Evolutionary conservation across 73 alveolate species (phyloP), one percentile per base, ranked within the genome.

Genomic region (Paramecium tetraurelia): DNA sequence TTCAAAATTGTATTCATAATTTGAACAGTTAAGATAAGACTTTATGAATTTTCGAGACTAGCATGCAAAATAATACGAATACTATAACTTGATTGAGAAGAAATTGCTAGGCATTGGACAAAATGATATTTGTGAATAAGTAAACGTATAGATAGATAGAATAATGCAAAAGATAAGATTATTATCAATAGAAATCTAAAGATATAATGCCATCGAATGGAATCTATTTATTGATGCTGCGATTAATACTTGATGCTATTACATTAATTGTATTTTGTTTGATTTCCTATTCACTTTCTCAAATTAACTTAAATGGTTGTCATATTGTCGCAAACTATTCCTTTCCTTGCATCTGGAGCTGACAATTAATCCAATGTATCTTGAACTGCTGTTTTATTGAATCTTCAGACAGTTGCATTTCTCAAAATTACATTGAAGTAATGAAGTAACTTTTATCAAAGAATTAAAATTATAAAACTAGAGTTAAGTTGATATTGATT

Each of bases 271-370:
- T 48, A 48, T 48, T 10, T 48, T 53, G 63, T 50, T 16, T 50
- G n/a, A 18, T 24, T 44, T 53, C 12, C 40, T 70, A 41, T 44
- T 46, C 86, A 46, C 41, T 83, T 70, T 21, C 72, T 72, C 50
- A 95, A 50, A 86, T 57, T 57, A 1, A 96, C 95, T 29, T 95
- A 70, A 43, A 94, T 87, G 21, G 93, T 83, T 59, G 97, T 96
- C 98, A 95, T 96, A 85, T 96, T 96, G 89, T 96, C 99, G 59
- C 98, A 96, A 16, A 98, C 99, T 31, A 86, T 94, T 80, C 96
- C 98, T 40, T 92, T 53, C 24, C 58, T 27, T 33, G 68, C 18
- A 29, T 95, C 98, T 36, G 92, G 63, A 7, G 98, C 98, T 53
- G 93, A 70, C 80, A 95, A 92, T 24, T 95, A 77, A 59, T 96